Conservation (phyloP, 208 protist genomes). For the Wallacemonas sp. region DNA sequence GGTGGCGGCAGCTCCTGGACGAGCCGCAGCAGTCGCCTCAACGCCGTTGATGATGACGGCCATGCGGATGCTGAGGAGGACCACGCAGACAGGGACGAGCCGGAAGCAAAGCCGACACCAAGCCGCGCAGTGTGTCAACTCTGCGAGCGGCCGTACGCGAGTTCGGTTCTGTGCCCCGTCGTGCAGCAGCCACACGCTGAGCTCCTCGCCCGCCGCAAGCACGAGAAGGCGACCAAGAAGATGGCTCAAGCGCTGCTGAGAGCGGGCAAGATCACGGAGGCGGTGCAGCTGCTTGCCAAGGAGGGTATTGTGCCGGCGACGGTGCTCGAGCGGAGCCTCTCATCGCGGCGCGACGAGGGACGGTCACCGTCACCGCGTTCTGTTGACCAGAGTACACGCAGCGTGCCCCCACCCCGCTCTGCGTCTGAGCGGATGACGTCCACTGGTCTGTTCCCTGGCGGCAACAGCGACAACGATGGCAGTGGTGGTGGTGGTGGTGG, state of each 20-base stretch:
- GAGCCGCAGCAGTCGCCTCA: too few species aligned
- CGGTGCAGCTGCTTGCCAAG: slow-evolving; percentile 28
- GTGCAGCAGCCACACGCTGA: slow-evolving; percentile 26
- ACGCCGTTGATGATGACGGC: too few species aligned
- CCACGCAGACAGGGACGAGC: background rate
- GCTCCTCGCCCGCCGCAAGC: slow-evolving; percentile 36
- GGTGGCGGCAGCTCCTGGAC: too few species aligned
- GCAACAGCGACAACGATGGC: too few species aligned
- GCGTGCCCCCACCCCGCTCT: background rate
- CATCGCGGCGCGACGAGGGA: background rate
- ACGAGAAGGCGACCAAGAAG: slow-evolving; percentile 55
- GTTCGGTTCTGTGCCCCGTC: slow-evolving; percentile 26
- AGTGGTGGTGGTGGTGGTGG: too few species aligned
- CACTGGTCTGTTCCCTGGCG: too few species aligned
- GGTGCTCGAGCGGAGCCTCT: background rate
- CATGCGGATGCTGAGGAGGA: background rate
- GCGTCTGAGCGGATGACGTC: too few species aligned
- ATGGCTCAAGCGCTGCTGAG: slow-evolving; percentile 42
- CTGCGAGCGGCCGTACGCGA: slow-evolving; percentile 38
- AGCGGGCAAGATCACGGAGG: slow-evolving; percentile 41
- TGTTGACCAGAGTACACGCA: background rate
- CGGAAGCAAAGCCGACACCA: background rate
- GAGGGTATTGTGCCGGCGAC: slow-evolving; percentile 9
- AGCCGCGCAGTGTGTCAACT: slow-evolving; percentile 31
- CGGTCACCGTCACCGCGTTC: background rate